Evolutionary conservation across 2,329 filamentous ascomycete genomes (phyloP).

Genomic region (Samsoniella hepiali): DNA sequence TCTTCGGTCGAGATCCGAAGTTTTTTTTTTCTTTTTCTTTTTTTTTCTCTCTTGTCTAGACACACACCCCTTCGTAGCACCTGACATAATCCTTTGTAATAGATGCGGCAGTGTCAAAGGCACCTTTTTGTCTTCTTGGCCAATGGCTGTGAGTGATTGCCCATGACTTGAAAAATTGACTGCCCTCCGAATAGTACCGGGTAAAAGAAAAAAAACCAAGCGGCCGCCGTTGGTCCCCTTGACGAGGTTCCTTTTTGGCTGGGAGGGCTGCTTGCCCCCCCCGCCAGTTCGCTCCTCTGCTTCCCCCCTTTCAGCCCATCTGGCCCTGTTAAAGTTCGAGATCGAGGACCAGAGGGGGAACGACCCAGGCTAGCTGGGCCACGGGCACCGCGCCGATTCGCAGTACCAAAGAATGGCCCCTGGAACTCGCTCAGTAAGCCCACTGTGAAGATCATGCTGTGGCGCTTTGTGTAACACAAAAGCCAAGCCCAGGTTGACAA

Average conservation of each 20-base stretch:
- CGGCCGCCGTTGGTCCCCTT: background rate
- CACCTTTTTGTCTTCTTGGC: background rate
- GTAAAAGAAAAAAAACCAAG: background rate
- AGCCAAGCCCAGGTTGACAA: no score
- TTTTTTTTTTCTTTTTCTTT: background rate
- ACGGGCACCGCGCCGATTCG: background rate
- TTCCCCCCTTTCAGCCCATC: background rate
- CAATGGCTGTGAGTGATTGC: background rate
- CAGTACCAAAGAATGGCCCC: background rate
- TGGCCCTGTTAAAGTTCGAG: background rate
- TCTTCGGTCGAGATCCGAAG: constrained; percentile 16
- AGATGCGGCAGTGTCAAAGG: background rate
- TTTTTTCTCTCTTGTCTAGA: constrained; percentile 2
- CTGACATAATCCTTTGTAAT: background rate
- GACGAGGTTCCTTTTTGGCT: background rate
- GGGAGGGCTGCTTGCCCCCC: background rate
- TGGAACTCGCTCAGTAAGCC: background rate
- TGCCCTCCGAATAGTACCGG: no score
- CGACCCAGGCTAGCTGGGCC: background rate
- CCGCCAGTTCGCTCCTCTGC: constrained; percentile 4
- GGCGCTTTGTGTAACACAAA: no score
- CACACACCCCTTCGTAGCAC: background rate
- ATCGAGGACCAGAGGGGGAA: background rate
- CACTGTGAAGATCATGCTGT: background rate
- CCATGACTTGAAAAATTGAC: background rate